Conservation (phyloP, 2,329 filamentous ascomycete genomes). For the Paradendryphiella salina region DNA sequence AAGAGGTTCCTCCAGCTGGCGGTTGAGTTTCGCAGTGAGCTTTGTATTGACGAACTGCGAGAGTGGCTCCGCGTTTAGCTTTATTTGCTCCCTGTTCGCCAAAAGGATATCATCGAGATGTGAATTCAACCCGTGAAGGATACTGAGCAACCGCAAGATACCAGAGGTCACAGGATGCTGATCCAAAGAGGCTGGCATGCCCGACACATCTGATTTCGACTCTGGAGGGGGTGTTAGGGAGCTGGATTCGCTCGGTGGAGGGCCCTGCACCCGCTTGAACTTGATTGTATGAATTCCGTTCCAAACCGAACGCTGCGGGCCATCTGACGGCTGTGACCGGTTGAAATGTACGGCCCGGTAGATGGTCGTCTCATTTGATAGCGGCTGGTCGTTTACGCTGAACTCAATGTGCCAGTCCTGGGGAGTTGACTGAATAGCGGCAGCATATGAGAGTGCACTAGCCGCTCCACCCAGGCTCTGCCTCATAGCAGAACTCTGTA, state of each 20-base stretch:
- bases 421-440: conserved; percentile 75
- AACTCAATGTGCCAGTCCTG: conserved; percentile 99
- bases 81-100: conserved; percentile 71
- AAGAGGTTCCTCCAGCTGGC: conserved; percentile 92
- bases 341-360: conserved; percentile 88
- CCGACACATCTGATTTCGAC: conserved; percentile 58
- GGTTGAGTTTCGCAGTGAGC: conserved; percentile 94
- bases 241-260: conserved; percentile 72
- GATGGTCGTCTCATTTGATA: conserved; percentile 90
- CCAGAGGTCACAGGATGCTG: conserved; percentile 83
- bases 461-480: conserved; percentile 42
- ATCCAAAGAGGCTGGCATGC: conserved; percentile 75
- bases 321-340: conserved; percentile 64
- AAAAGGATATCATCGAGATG: conserved; percentile 89
- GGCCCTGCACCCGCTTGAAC: conserved; percentile 83
- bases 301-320: conserved; percentile 79
- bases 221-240: conserved; percentile 62
- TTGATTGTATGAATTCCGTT: conserved; percentile 88
- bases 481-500: conserved; percentile 41
- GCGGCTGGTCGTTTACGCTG: conserved; percentile 78
- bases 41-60: conserved; percentile 99
- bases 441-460: conserved; percentile 77
- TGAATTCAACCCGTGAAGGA: conserved; percentile 88
- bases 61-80: conserved; percentile 77
- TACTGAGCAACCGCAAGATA: conserved; percentile 84